A percentile compares a stretch with the other conserved stretches of the same genome.
These are phyloP conservation scores for Myxozyma mucilagina DNA, from an alignment of 805 yeast species.

Conservation along the genomic window DNA sequence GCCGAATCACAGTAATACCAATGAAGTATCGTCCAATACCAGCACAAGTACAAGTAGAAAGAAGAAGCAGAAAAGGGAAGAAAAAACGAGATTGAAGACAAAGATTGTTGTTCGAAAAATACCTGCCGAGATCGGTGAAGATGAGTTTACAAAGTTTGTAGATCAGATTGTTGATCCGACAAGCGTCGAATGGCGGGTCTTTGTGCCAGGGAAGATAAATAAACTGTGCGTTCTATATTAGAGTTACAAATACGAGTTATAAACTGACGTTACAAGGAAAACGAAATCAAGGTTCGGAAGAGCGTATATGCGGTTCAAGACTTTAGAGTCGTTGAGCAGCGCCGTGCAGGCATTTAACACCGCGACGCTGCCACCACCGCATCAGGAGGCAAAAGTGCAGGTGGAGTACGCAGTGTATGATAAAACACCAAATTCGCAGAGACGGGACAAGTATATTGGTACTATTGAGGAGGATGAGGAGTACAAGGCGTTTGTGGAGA, in stretches of 20 bases:
- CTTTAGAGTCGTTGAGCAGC: slow-evolving; percentile 37
- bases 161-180: slow-evolving; percentile 33
- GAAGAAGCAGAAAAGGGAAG: background rate
- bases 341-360: slow-evolving; percentile 40
- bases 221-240: slow-evolving; percentile 29
- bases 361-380: slow-evolving; percentile 37
- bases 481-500: too few relatives aligned
- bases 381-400: slow-evolving; percentile 25
- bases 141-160: slow-evolving; percentile 40
- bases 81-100: background rate
- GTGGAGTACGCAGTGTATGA: slow-evolving; percentile 37
- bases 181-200: slow-evolving; percentile 31
- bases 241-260: background rate
- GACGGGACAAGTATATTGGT: slow-evolving; percentile 8
- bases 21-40: too few relatives aligned
- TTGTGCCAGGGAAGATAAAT: slow-evolving; percentile 34
- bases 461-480: too few relatives aligned
- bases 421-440: slow-evolving; percentile 11
- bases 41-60: background rate
- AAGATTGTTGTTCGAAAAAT: slow-evolving; percentile 46
- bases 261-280: too few relatives aligned
- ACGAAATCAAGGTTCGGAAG: slow-evolving; percentile 40
- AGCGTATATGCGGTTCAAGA: slow-evolving; percentile 46
- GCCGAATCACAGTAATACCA: too few relatives aligned
- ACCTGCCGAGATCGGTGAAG: slow-evolving; percentile 47